Conservation (phyloP, 75 land plant species). For the Picea sitchensis region DNA sequence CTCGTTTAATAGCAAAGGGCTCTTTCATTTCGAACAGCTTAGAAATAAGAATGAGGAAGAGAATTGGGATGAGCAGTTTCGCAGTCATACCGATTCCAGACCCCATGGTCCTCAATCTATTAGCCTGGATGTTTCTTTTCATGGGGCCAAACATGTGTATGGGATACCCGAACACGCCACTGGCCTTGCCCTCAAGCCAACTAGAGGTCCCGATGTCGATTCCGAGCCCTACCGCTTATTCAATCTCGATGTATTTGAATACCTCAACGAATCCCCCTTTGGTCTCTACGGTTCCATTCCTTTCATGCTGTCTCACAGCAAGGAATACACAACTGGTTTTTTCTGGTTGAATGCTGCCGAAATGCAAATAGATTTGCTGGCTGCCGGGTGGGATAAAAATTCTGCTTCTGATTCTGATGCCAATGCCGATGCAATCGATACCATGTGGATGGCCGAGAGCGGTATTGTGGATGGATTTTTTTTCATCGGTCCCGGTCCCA, state of each 20-base stretch:
- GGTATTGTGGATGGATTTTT: constrained; percentile 91
- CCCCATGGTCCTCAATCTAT: constrained; percentile 95
- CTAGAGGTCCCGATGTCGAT: constrained; percentile 76
- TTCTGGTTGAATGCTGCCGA: constrained; percentile 98
- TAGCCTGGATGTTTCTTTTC: constrained; percentile 88
- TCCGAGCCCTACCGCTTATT: constrained; percentile 96
- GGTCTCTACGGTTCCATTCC: constrained; percentile 94
- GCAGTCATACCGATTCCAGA: constrained; percentile 73
- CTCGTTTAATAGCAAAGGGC: constrained; percentile 79
- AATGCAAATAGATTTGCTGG: constrained; percentile 96
- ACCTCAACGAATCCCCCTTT: constrained; percentile 86
- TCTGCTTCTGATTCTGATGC: background rate
- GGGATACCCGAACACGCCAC: constrained; percentile 96
- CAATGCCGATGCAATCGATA: constrained; percentile 50
- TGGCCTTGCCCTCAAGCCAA: constrained; percentile 70
- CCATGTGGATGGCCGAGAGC: constrained; percentile 92
- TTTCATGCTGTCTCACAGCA: constrained; percentile 87
- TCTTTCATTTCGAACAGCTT: constrained; percentile 91
- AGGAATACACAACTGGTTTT: constrained; percentile 58
- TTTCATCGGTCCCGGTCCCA: constrained; percentile 90
- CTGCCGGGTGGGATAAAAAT: constrained; percentile 67
- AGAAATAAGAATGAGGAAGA: constrained; percentile 75
- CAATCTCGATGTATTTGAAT: constrained; percentile 96
- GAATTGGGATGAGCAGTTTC: constrained; percentile 81
- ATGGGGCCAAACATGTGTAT: constrained; percentile 84